Evolutionary conservation across 192 early-diverging fungal genomes (phyloP).

Genomic region (Phycomyces nitens): DNA sequence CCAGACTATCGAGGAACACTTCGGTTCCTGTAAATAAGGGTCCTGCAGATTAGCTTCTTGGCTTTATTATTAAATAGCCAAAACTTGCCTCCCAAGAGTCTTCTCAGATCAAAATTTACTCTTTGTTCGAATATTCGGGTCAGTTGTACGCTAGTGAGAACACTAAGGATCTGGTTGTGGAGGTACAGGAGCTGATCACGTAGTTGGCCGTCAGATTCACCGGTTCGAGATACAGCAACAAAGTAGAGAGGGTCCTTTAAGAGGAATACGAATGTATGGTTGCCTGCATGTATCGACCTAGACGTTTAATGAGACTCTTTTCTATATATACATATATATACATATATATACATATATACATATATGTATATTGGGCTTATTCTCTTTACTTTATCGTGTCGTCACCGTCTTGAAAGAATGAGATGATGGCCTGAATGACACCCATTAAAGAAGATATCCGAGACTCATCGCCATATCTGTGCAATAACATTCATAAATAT

Average conservation of each 20-base stretch:
- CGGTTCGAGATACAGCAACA: constrained; percentile 74
- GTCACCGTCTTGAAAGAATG: constrained; percentile 78
- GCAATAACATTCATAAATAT: not conserved
- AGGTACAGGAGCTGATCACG: constrained; percentile 74
- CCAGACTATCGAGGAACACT: constrained; percentile 74
- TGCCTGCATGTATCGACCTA: constrained; percentile 65
- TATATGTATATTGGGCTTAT: constrained; percentile 15
- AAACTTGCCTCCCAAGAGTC: constrained; percentile 64
- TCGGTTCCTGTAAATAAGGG: constrained; percentile 58
- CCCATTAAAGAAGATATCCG: constrained; percentile 85
- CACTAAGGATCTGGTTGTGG: constrained; percentile 82
- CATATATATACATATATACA: not conserved
- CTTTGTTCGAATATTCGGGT: constrained; percentile 83
- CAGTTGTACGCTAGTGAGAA: constrained; percentile 76
- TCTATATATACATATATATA: constrained; percentile 8
- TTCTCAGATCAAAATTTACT: constrained; percentile 84
- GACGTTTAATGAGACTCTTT: not conserved
- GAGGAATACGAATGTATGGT: constrained; percentile 80
- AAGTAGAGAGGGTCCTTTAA: constrained; percentile 80
- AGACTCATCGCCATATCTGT: constrained; percentile 84
- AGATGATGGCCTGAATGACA: constrained; percentile 84
- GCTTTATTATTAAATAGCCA: not conserved
- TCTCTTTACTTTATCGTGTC: constrained; percentile 61
- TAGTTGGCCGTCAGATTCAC: constrained; percentile 73
- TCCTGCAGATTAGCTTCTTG: not conserved